Percentiles rank a stretch among this genome's conserved stretches.
Evolutionary conservation across 2,329 filamentous ascomycete genomes (phyloP).

Genomic region (Xylariaceae sp.): DNA sequence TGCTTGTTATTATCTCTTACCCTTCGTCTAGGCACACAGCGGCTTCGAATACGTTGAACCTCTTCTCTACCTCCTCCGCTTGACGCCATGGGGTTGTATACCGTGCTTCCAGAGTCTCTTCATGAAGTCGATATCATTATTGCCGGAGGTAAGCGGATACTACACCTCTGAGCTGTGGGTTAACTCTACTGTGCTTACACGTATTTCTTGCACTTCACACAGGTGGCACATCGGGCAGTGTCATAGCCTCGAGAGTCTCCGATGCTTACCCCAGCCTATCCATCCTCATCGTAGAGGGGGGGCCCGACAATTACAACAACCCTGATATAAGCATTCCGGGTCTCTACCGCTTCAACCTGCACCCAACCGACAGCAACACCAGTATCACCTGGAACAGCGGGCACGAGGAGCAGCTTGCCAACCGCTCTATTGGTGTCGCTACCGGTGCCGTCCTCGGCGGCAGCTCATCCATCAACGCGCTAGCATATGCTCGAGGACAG

Average conservation of each 20-base stretch:
- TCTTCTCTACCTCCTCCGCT: too few species aligned
- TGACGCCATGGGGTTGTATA: conserved; percentile 22
- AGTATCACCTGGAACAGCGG: background rate
- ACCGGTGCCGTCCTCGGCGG: conserved; percentile 36
- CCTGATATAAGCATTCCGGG: background rate
- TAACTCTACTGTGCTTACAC: background rate
- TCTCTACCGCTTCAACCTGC: conserved; percentile 21
- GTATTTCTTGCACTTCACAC: background rate
- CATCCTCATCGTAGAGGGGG: background rate
- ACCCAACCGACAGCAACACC: background rate
- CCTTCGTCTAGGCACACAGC: too few species aligned
- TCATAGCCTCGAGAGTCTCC: background rate
- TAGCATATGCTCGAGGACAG: conserved; percentile 30
- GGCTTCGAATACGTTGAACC: too few species aligned
- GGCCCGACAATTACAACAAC: background rate
- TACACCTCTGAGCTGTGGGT: background rate
- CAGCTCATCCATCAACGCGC: conserved; percentile 40
- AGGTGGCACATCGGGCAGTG: background rate
- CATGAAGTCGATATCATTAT: conserved; percentile 1
- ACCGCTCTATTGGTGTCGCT: background rate
- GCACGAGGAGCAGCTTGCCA: background rate
- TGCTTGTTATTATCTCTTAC: too few species aligned
- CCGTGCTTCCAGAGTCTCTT: conserved; percentile 11
- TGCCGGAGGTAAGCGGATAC: background rate
- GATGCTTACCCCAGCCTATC: background rate